These are phyloP conservation scores for Pleurotus pulmonarius DNA, from an alignment of 768 basidiomycete species.

Conservation along the genomic window DNA sequence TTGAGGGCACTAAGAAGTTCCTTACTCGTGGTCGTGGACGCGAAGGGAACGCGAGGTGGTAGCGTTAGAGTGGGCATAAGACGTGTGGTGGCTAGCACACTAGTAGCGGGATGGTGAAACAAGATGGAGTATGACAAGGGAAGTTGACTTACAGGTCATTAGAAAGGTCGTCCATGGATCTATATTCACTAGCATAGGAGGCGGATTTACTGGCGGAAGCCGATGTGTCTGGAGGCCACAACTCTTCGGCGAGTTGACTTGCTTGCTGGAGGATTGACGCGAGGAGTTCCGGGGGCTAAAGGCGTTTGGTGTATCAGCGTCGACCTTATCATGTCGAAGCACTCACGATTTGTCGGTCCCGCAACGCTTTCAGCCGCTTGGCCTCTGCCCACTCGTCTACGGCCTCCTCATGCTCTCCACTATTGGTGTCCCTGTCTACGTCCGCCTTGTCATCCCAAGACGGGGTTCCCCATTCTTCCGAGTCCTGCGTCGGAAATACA, in stretches of 20 bases:
- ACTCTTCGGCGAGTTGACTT: conserved; percentile 43
- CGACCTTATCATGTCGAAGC: neutral
- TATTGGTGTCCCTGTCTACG: conserved; percentile 10
- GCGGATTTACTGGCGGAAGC: neutral
- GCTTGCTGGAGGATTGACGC: conserved; percentile 52
- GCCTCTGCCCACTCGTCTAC: conserved; percentile 69
- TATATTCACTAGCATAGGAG: conserved; percentile 12
- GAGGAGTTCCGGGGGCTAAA: conserved; percentile 68
- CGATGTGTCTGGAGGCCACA: conserved; percentile 40
- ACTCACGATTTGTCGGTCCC: conserved; percentile 66
- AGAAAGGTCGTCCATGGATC: conserved; percentile 25
- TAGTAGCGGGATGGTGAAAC: neutral
- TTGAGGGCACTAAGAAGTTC: conserved; percentile 58
- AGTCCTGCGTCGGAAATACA: conserved; percentile 16
- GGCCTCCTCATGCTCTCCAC: conserved; percentile 17
- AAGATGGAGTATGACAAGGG: neutral
- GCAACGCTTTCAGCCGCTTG: conserved; percentile 50
- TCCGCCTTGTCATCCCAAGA: conserved; percentile 33
- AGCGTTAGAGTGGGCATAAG: conserved; percentile 39
- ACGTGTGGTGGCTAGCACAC: conserved; percentile 27
- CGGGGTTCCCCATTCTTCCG: conserved; percentile 33
- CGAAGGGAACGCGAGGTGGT: conserved; percentile 45
- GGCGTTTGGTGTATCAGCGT: conserved; percentile 1
- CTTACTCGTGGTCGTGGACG: conserved; percentile 54
- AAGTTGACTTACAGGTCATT: conserved; percentile 54